Evolutionary conservation across 352 stramenopile species (phyloP).

Genomic region (Halophytophthora batemanensis): DNA sequence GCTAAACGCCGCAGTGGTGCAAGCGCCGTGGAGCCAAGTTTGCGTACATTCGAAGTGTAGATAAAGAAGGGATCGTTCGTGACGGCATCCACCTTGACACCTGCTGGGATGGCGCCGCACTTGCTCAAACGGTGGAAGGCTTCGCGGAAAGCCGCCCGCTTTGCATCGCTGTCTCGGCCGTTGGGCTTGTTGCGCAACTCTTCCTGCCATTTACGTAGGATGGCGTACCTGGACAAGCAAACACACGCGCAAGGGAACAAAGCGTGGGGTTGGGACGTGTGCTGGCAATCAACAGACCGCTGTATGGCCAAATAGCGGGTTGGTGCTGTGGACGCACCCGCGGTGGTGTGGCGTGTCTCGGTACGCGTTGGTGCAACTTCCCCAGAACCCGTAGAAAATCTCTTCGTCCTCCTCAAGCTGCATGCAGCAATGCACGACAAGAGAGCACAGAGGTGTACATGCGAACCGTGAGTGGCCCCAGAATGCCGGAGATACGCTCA

Average conservation of each 20-base stretch:
- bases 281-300: not conserved
- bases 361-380: conserved; percentile 86
- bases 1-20: not conserved
- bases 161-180: conserved; percentile 17
- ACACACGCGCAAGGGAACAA: conserved; percentile 7
- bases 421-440: not conserved
- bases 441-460: too few relatives aligned
- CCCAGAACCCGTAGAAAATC: conserved; percentile 92
- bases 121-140: conserved; percentile 39
- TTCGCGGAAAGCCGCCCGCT: conserved; percentile 24
- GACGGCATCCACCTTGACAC: conserved; percentile 23
- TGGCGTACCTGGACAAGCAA: conserved; percentile 36
- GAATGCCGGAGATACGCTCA: too few relatives aligned
- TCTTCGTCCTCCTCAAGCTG: conserved; percentile 73
- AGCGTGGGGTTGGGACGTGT: not conserved
- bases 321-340: conserved; percentile 24
- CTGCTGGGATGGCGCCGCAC: conserved; percentile 26
- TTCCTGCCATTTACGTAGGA: conserved; percentile 59
- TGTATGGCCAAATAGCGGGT: too few relatives aligned
- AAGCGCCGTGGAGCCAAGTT: not conserved
- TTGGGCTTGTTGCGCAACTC: conserved; percentile 14
- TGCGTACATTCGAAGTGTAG: conserved; percentile 89
- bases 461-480: too few relatives aligned
- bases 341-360: conserved; percentile 70
- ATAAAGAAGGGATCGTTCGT: conserved; percentile 83